Conservation (phyloP, 2,329 filamentous ascomycete species). For the Diplocarpon rosae region DNA sequence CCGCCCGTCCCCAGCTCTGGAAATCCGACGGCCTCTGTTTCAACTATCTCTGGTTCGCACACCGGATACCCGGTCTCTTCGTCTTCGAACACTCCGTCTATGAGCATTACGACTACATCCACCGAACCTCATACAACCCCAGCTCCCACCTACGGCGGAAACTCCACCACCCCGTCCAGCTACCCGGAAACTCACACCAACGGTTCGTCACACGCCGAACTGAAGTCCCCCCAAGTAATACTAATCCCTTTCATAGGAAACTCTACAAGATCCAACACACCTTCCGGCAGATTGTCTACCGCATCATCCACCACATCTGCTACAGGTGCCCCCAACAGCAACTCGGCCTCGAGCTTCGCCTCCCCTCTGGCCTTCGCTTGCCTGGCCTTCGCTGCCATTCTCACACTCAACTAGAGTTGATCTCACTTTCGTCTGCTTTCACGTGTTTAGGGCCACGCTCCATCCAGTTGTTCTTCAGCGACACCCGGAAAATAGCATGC, state of each 20-base stretch:
- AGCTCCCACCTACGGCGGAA: too few relatives aligned
- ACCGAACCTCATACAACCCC: neutral
- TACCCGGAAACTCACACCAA: too few relatives aligned
- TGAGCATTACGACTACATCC: neutral
- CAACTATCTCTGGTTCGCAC: conserved; percentile 5
- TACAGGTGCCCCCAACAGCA: conserved; percentile 10
- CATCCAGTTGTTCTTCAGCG: conserved; percentile 4
- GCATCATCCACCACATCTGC: neutral
- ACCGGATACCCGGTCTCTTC: neutral
- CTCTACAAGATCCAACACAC: neutral
- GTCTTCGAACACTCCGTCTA: neutral
- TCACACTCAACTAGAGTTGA: conserved; percentile 21
- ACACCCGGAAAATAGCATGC: neutral
- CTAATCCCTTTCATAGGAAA: neutral
- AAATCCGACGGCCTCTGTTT: conserved; percentile 4
- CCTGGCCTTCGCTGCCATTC: conserved; percentile 23
- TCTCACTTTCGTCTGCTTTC: neutral
- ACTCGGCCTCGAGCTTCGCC: conserved; percentile 17
- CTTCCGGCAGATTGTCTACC: neutral
- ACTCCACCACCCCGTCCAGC: too few relatives aligned
- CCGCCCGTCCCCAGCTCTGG: conserved; percentile 7
- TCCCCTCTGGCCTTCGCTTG: conserved; percentile 25
- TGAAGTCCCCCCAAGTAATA: too few relatives aligned
- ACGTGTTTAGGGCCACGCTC: conserved; percentile 1
- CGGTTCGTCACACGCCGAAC: too few relatives aligned